Percentiles rank a stretch among this genome's conserved stretches.
Evolutionary conservation across 192 early-diverging fungal species (phyloP).

Genomic region (Coemansia sp.): DNA sequence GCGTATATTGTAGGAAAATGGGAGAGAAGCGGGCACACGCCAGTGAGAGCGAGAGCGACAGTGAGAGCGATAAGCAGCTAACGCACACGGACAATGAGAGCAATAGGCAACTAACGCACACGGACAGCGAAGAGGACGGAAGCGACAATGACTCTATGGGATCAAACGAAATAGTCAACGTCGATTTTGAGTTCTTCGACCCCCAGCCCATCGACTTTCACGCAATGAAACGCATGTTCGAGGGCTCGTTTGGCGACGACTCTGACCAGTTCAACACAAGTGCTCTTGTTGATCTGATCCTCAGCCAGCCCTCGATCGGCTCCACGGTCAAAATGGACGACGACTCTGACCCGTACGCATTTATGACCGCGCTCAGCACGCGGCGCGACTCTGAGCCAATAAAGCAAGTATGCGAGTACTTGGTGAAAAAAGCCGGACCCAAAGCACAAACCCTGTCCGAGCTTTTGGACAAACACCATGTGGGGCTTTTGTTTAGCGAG

Average conservation of each 20-base stretch:
- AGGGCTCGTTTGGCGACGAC: slow-evolving; percentile 78
- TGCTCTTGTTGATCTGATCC: slow-evolving; percentile 79
- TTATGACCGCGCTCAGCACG: slow-evolving; percentile 76
- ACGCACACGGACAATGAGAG: too few species aligned
- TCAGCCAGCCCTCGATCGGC: slow-evolving; percentile 74
- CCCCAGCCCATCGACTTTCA: slow-evolving; percentile 88
- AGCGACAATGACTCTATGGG: neutral
- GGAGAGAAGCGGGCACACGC: slow-evolving; percentile 26
- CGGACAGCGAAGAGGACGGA: neutral
- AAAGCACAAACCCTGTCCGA: slow-evolving; percentile 10
- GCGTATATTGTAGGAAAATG: slow-evolving; percentile 10
- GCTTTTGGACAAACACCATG: slow-evolving; percentile 36
- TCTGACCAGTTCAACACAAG: slow-evolving; percentile 71
- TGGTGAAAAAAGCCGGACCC: slow-evolving; percentile 62
- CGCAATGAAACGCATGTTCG: slow-evolving; percentile 83
- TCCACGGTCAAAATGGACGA: slow-evolving; percentile 86
- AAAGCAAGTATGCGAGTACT: slow-evolving; percentile 59
- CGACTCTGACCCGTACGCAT: slow-evolving; percentile 79
- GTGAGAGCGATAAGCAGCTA: too few species aligned
- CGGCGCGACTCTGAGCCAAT: slow-evolving; percentile 52
- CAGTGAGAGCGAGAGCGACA: slow-evolving; percentile 6
- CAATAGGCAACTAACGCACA: too few species aligned
- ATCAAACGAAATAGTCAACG: slow-evolving; percentile 62
- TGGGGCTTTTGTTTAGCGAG: slow-evolving; percentile 80
- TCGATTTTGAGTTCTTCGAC: slow-evolving; percentile 96